These are phyloP conservation scores for Prunus armeniaca DNA, from an alignment of 306 rosid species.

Conservation along the genomic window DNA sequence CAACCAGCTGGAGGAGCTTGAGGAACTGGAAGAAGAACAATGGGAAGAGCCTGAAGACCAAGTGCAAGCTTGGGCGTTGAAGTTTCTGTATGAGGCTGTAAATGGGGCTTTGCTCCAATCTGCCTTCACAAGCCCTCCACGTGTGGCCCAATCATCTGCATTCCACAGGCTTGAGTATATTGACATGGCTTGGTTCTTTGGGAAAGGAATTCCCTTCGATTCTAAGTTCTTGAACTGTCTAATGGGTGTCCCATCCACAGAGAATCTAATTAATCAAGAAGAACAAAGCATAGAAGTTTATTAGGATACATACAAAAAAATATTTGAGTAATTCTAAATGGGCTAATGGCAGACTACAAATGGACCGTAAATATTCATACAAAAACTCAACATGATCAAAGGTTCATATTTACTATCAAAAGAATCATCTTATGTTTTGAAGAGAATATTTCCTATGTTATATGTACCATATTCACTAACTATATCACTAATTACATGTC, in stretches of 20 bases:
- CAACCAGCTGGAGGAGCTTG: background rate
- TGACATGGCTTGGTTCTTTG: slow-evolving; percentile 54
- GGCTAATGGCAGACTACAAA: background rate
- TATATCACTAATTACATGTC: background rate
- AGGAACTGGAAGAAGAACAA: background rate
- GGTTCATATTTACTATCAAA: background rate
- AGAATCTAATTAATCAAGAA: slow-evolving; percentile 28
- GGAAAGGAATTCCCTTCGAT: slow-evolving; percentile 50
- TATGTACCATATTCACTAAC: background rate
- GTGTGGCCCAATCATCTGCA: slow-evolving; percentile 65
- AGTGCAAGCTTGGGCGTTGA: slow-evolving; percentile 19
- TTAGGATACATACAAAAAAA: background rate
- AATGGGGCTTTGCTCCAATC: slow-evolving; percentile 73
- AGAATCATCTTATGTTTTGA: too few relatives aligned
- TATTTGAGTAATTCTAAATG: background rate
- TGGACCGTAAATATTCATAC: background rate
- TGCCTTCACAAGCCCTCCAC: slow-evolving; percentile 58
- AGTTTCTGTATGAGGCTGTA: slow-evolving; percentile 44
- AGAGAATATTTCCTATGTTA: background rate
- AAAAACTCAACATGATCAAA: background rate
- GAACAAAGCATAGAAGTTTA: background rate
- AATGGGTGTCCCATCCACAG: slow-evolving; percentile 61
- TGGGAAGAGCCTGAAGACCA: slow-evolving; percentile 18
- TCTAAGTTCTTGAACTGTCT: slow-evolving; percentile 64
- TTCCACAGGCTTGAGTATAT: slow-evolving; percentile 59